Conservation (phyloP, 208 protist species). For the Angomonas desouzai region DNA sequence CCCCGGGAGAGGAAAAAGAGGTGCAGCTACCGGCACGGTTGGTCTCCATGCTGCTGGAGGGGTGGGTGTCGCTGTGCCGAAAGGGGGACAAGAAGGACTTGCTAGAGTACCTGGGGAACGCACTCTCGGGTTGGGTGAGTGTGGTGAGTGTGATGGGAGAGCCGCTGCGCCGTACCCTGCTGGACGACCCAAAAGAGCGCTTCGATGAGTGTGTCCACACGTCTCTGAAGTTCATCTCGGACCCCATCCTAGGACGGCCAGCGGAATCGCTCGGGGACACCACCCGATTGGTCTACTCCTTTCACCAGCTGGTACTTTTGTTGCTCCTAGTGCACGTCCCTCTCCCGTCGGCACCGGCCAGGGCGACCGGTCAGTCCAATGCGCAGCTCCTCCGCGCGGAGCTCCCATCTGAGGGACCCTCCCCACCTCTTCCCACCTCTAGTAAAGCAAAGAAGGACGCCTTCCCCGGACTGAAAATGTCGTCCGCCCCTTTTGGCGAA, state of each 20-base stretch:
- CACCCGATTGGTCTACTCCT: background rate
- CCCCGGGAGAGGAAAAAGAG: too few relatives aligned
- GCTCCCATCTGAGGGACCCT: background rate
- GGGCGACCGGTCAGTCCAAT: slow-evolving; percentile 1
- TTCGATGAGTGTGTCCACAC: slow-evolving; percentile 6
- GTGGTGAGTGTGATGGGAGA: slow-evolving; percentile 5
- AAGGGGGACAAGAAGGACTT: background rate
- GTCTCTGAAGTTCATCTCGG: background rate
- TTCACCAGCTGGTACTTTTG: slow-evolving; percentile 8
- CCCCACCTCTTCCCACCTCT: background rate
- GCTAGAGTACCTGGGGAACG: background rate
- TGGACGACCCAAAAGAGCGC: background rate
- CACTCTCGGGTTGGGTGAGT: slow-evolving; percentile 5
- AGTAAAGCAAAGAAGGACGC: background rate
- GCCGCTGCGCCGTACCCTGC: background rate
- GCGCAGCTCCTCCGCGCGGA: background rate
- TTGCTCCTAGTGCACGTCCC: slow-evolving; percentile 10
- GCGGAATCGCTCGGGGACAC: background rate
- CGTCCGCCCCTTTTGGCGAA: slow-evolving; percentile 5
- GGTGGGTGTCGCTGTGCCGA: background rate
- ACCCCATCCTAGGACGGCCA: background rate
- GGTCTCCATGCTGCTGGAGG: background rate
- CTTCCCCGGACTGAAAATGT: background rate
- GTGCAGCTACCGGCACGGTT: background rate
- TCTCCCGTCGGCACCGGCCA: background rate